A percentile compares a stretch with the other conserved stretches of the same genome.
Conservation (phyloP, 2,329 filamentous ascomycete species). For the Cladophialophora yegresii region DNA sequence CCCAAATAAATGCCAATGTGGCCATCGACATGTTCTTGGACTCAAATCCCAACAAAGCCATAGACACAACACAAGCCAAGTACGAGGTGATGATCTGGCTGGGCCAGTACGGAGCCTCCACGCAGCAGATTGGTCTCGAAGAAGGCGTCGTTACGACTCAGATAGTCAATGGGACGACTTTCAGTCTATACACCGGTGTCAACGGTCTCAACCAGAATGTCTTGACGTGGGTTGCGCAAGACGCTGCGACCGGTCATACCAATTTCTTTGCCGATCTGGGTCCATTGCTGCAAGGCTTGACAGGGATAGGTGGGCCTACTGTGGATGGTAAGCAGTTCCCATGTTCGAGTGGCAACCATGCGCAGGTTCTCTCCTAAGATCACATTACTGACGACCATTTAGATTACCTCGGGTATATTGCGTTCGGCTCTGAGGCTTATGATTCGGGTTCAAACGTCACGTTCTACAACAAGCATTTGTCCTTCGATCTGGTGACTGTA, state of each 20-base stretch:
- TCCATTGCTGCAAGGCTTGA: slow-evolving; percentile 47
- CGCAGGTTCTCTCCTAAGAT: not conserved
- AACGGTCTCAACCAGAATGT: slow-evolving; percentile 51
- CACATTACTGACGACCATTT: slow-evolving; percentile 3
- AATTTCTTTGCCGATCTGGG: slow-evolving; percentile 53
- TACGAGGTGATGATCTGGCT: slow-evolving; percentile 64
- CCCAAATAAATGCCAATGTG: slow-evolving; percentile 57
- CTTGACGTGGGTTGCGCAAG: slow-evolving; percentile 52
- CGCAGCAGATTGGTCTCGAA: slow-evolving; percentile 53
- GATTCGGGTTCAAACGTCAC: slow-evolving; percentile 51
- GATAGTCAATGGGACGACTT: slow-evolving; percentile 47
- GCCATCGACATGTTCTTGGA: slow-evolving; percentile 63
- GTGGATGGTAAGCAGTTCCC: slow-evolving; percentile 32
- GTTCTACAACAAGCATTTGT: slow-evolving; percentile 47
- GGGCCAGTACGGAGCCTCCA: slow-evolving; percentile 50
- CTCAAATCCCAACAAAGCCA: slow-evolving; percentile 45
- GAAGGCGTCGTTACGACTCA: slow-evolving; percentile 42
- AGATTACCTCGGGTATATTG: slow-evolving; percentile 56
- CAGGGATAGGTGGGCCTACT: slow-evolving; percentile 44
- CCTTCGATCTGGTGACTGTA: slow-evolving; percentile 38
- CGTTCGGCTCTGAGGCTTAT: slow-evolving; percentile 57
- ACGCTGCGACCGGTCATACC: slow-evolving; percentile 40
- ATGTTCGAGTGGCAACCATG: not conserved
- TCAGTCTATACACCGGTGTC: slow-evolving; percentile 48
- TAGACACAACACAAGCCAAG: slow-evolving; percentile 43